Conservation (phyloP, 2,329 filamentous ascomycete genomes). For the Nakataea oryzae region DNA sequence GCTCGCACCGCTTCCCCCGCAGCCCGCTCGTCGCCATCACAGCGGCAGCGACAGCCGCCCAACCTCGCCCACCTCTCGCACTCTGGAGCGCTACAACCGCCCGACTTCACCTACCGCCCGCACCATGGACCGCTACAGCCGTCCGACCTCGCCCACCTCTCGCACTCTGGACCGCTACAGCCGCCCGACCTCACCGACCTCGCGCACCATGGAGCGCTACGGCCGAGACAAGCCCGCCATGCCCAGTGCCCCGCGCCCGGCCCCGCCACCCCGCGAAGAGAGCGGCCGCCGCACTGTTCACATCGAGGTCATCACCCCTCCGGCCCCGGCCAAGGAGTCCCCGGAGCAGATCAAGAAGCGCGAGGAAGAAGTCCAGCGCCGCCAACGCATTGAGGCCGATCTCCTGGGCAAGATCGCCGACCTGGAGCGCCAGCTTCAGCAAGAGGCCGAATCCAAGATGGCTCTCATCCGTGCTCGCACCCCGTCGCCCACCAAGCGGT, state of each 20-base stretch:
- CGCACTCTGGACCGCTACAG: background rate
- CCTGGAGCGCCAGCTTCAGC: background rate
- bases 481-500: background rate
- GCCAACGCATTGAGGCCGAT: background rate
- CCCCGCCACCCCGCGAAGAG: background rate
- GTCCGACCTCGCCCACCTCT: background rate
- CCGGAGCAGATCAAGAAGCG: constrained; percentile 1
- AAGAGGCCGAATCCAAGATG: background rate
- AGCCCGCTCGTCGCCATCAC: background rate
- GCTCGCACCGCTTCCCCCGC: background rate
- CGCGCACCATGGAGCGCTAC: background rate
- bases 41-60: background rate
- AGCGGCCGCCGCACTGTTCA: background rate
- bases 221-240: background rate
- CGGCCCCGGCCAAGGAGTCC: background rate
- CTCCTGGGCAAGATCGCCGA: background rate
- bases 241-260: background rate
- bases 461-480: background rate
- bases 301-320: constrained; percentile 1
- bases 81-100: background rate
- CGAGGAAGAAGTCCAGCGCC: background rate
- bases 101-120: background rate
- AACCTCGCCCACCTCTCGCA: background rate
- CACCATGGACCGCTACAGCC: background rate
- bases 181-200: background rate